A percentile compares a stretch with the other conserved stretches of the same genome.
phyloP scores from a whole-genome alignment of 495 filamentous ascomycete genomes.

The Hypoxylon perforatum region DNA sequence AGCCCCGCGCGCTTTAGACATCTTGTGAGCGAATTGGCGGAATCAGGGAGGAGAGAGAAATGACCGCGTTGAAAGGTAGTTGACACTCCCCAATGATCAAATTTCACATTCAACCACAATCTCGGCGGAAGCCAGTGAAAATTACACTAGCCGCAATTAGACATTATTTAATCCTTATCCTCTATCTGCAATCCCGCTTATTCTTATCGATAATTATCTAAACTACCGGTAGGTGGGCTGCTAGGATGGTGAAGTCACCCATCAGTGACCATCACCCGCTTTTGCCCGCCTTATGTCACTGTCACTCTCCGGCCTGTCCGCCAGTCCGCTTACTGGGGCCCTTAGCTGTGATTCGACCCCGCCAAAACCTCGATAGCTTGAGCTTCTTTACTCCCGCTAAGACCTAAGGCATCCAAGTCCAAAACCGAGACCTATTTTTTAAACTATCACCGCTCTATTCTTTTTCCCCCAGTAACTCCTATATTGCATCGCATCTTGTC shows the following conservation, averaged over 20 bases:
- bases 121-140: constrained; percentile 1
- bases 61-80: neutral
- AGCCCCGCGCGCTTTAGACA: constrained; percentile 80
- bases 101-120: neutral
- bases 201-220: neutral
- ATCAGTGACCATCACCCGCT: neutral
- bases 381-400: constrained; percentile 30
- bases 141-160: constrained; percentile 28
- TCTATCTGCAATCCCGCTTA: neutral
- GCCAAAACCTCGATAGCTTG: constrained; percentile 39
- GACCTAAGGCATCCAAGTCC: constrained; percentile 14
- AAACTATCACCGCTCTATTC: constrained; percentile 36
- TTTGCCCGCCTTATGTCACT: no score
- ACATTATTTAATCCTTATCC: neutral
- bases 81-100: constrained; percentile 9
- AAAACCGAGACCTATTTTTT: neutral
- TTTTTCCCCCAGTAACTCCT: constrained; percentile 10
- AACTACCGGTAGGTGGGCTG: neutral
- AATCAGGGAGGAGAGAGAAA: neutral
- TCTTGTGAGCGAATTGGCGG: constrained; percentile 56
- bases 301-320: no score
- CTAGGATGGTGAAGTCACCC: neutral
- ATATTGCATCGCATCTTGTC: constrained; percentile 18
- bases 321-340: neutral
- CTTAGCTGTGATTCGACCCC: constrained; percentile 30